These are phyloP conservation scores for Typha latifolia DNA, from an alignment of 176 grass and related monocot species.

Conservation along the genomic window DNA sequence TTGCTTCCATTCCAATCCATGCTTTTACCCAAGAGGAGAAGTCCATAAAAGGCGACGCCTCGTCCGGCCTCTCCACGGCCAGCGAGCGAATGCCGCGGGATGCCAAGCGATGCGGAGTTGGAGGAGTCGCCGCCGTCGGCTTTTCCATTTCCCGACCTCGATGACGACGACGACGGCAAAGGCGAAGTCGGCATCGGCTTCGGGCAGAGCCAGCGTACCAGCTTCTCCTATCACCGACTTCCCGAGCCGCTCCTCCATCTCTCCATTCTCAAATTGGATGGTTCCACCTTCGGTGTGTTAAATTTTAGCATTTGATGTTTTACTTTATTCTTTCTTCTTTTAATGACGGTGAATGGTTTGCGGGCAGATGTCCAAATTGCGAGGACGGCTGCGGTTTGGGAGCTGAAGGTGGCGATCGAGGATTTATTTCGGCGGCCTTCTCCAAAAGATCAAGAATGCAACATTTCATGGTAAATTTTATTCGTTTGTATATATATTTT, in stretches of 20 bases:
- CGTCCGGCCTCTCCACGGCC: background rate
- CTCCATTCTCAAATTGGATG: conserved; percentile 74
- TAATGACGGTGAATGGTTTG: background rate
- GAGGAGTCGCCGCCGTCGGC: background rate
- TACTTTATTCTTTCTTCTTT: background rate
- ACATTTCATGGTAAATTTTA: conserved; percentile 49
- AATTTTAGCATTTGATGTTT: too few species aligned
- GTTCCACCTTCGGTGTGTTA: conserved; percentile 57
- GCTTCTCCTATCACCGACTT: conserved; percentile 62
- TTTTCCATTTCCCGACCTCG: background rate
- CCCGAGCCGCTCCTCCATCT: conserved; percentile 48
- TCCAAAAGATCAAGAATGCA: conserved; percentile 20
- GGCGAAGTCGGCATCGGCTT: conserved; percentile 26
- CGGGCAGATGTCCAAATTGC: conserved; percentile 45
- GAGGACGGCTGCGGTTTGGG: conserved; percentile 35
- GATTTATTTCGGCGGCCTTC: conserved; percentile 32
- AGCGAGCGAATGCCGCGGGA: conserved; percentile 5
- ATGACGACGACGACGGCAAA: conserved; percentile 3
- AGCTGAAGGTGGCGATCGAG: conserved; percentile 72
- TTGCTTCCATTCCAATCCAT: background rate
- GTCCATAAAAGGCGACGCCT: background rate
- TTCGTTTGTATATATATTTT: background rate
- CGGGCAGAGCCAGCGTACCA: conserved; percentile 27
- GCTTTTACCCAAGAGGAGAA: background rate
- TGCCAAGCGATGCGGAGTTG: conserved; percentile 10